Conservation (phyloP, 2,329 filamentous ascomycete genomes). For the Verticillium alfalfae region DNA sequence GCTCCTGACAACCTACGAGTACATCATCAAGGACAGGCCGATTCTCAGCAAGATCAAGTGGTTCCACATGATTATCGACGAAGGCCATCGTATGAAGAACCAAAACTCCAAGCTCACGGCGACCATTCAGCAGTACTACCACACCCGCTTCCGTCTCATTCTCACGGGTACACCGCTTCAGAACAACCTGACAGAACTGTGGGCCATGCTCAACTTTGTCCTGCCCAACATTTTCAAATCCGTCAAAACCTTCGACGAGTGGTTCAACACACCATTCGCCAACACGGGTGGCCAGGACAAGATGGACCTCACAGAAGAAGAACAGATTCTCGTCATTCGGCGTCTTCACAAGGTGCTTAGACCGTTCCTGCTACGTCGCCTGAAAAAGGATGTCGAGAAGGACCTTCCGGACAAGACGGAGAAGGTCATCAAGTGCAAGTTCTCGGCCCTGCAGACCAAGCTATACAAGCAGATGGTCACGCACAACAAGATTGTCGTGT, state of each 20-base stretch:
- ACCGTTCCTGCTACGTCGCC: constrained; percentile 92
- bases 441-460: constrained; percentile 87
- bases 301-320: constrained; percentile 99
- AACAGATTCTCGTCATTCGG: constrained; percentile 95
- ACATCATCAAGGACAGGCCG: constrained; percentile 97
- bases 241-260: constrained; percentile 97
- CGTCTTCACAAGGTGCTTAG: constrained; percentile 96
- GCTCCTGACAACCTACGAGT: constrained; percentile 94
- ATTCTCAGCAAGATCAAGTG: constrained; percentile 98
- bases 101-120: constrained; percentile 90
- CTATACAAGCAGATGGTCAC: constrained; percentile 97
- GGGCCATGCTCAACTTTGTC: constrained; percentile 98
- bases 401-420: constrained; percentile 98
- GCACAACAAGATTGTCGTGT: constrained; percentile 89
- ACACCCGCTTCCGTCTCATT: constrained; percentile 90
- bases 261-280: constrained; percentile 99
- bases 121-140: constrained; percentile 93
- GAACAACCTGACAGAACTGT: constrained; percentile 93
- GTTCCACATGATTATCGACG: constrained; percentile 99
- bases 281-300: constrained; percentile 97
- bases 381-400: constrained; percentile 99
- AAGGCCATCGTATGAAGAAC: constrained; percentile 99
- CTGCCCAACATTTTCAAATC: constrained; percentile 99
- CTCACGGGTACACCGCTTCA: constrained; percentile 95
- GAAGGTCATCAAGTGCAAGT: constrained; percentile 98